Base-by-base conservation (phyloP, 345 rosid genomes). In the Pelargonium nanum region DNA sequence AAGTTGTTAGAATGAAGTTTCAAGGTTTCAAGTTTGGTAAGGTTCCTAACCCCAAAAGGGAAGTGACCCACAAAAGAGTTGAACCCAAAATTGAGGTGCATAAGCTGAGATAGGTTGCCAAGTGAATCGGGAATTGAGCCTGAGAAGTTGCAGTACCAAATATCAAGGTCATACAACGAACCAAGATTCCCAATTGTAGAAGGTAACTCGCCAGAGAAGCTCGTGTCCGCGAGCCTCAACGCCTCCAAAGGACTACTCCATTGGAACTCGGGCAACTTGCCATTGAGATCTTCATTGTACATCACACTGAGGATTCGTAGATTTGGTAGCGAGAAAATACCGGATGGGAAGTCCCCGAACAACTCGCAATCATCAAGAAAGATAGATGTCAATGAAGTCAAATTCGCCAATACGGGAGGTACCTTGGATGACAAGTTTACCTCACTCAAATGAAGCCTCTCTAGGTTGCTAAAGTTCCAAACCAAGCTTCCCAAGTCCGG, bases 191-290 rank as follows among this genome's bases (percentile, higher is more conserved):
- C 61, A 1, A 64, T 15, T 0, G 64, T 53, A 44, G 32, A 6
- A 24, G 65, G 73, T 19, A 69, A 12, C 25, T 32, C 55, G 54
- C 59, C 63, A 0, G 32, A 56, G 30, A 71, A 53, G 8, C 17
- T 20, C 0, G 55, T 69, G 2, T 1, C 17, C 1, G 22, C 6
- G 23, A 70, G 62, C 2, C 0, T 8, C 20, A 65, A 21, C 4
- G 26, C 28, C 25, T 60, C 16, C 0, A 70, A 57, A 1, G 44
- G 56, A 21, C 54, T 60, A 2, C 55, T 21, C 59, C 40, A 1
- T 6, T 45, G 63, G 32, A 73, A 73, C 32, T 69, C 68, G 4
- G 59, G 74, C 19, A 73, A 22, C 51, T 30, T 22, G 48, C 67
- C 62, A 0, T 58, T 57, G 25, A 73, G 57, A 24, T 22, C 6